These are phyloP conservation scores for Cicer chorassanicum DNA, from an alignment of 306 rosid genomes.

Conservation along the genomic window DNA sequence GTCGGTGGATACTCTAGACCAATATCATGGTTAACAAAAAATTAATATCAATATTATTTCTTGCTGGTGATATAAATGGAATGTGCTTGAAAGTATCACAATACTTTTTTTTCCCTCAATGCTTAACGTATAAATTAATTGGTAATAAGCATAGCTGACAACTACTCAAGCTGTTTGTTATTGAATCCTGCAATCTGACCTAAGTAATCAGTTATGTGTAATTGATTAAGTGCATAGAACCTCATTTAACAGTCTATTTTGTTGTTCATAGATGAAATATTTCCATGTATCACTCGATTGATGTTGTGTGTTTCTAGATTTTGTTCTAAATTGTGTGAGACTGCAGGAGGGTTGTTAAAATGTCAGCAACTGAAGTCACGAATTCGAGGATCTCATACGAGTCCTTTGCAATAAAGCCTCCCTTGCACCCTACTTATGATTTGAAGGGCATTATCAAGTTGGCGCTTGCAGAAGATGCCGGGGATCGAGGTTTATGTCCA, in stretches of 20 bases:
- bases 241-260: slow-evolving; percentile 7
- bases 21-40: too few species aligned
- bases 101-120: background rate
- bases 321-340: slow-evolving; percentile 34
- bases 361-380: slow-evolving; percentile 58
- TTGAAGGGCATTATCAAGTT: slow-evolving; percentile 69
- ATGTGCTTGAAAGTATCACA: background rate
- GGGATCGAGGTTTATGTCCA: slow-evolving; percentile 64
- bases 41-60: background rate
- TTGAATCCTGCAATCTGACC: slow-evolving; percentile 22
- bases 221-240: background rate
- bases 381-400: slow-evolving; percentile 48
- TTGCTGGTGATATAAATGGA: background rate
- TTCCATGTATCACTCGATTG: background rate
- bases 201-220: slow-evolving; percentile 1
- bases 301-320: slow-evolving; percentile 11
- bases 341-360: slow-evolving; percentile 56
- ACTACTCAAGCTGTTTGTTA: background rate
- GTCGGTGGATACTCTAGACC: too few species aligned
- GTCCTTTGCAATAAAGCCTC: slow-evolving; percentile 71
- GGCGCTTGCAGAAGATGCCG: slow-evolving; percentile 89
- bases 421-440: slow-evolving; percentile 90
- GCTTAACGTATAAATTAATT: slow-evolving; percentile 14
- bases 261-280: background rate
- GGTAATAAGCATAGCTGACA: slow-evolving; percentile 5